Conservation (phyloP, 331 rosid species). For the Malus hybrid region DNA sequence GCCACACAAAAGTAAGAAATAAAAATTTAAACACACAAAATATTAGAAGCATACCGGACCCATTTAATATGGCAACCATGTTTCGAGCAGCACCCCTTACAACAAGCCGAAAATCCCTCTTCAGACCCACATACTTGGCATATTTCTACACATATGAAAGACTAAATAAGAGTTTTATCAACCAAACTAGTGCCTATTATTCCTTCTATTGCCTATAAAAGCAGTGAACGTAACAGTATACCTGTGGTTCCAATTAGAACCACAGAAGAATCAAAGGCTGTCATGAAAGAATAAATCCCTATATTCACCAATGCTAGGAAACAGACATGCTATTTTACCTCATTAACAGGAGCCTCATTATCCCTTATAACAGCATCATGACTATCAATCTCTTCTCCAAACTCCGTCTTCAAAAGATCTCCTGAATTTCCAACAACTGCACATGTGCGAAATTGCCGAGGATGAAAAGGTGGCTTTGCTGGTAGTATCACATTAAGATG, state of each 20-base stretch:
- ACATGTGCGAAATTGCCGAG: conserved; percentile 70
- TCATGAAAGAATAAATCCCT: not conserved
- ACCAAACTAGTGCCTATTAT: not conserved
- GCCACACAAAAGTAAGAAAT: not conserved
- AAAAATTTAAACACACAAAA: not conserved
- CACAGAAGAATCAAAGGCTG: not conserved
- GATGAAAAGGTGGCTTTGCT: conserved; percentile 83
- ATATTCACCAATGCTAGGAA: not conserved
- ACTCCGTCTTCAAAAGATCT: conserved; percentile 80
- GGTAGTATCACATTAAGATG: conserved; percentile 79
- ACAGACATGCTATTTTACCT: conserved; percentile 35
- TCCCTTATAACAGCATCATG: conserved; percentile 94
- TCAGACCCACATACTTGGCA: conserved; percentile 87
- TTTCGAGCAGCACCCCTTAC: conserved; percentile 97
- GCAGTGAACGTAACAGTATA: not conserved
- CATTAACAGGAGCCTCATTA: conserved; percentile 96
- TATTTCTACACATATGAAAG: conserved; percentile 59
- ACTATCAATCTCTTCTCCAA: conserved; percentile 79
- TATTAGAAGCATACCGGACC: conserved; percentile 67
- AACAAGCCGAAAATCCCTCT: conserved; percentile 97
- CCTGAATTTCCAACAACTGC: conserved; percentile 99
- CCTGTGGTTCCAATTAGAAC: not conserved
- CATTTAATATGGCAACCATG: conserved; percentile 84
- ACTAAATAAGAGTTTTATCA: conserved; percentile 7
- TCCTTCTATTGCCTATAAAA: not conserved